phyloP scores from a whole-genome alignment of 1,284 basidiomycete genomes.

The Kalmanozyma brasiliensis region DNA sequence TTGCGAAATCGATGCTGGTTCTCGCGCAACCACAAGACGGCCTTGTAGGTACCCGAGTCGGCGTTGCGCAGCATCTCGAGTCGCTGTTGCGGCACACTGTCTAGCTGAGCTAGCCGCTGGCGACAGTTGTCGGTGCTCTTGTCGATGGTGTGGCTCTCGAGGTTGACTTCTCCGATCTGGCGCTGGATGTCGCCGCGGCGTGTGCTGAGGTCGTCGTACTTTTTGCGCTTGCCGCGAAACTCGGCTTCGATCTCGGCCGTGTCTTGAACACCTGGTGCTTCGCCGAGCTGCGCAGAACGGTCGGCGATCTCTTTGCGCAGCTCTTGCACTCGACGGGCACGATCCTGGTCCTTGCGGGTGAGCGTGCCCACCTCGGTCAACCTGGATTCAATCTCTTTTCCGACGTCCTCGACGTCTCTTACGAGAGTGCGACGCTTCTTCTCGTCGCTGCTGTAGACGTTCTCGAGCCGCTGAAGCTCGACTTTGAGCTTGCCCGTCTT shows the following conservation, averaged over 20 bases:
- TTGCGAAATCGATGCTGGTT: slow-evolving; percentile 79
- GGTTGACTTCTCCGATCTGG: slow-evolving; percentile 33
- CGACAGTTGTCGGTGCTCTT: slow-evolving; percentile 18
- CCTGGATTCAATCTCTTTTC: slow-evolving; percentile 35
- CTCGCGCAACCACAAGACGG: slow-evolving; percentile 80
- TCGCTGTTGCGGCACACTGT: slow-evolving; percentile 54
- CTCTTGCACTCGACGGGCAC: slow-evolving; percentile 33
- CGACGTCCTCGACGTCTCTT: slow-evolving; percentile 31
- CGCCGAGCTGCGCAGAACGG: slow-evolving; percentile 28
- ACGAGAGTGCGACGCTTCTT: slow-evolving; percentile 27
- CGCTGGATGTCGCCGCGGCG: slow-evolving; percentile 28
- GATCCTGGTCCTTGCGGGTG: slow-evolving; percentile 38
- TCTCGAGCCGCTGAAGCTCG: slow-evolving; percentile 33
- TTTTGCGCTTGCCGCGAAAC: slow-evolving; percentile 28
- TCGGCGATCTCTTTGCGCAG: slow-evolving; percentile 43
- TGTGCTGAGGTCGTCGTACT: slow-evolving; percentile 34
- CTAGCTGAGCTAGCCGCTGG: slow-evolving; percentile 44
- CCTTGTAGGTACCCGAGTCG: slow-evolving; percentile 75
- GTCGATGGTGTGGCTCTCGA: slow-evolving; percentile 35
- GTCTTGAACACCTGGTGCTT: slow-evolving; percentile 34
- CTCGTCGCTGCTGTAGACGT: slow-evolving; percentile 25
- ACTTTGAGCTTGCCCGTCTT: slow-evolving; percentile 33
- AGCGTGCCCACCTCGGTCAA: slow-evolving; percentile 38
- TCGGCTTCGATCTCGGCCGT: slow-evolving; percentile 42
- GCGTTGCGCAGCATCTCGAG: slow-evolving; percentile 67